Evolutionary conservation across 2,329 filamentous ascomycete species (phyloP).

Genomic region (Ophiosphaerella korrae): DNA sequence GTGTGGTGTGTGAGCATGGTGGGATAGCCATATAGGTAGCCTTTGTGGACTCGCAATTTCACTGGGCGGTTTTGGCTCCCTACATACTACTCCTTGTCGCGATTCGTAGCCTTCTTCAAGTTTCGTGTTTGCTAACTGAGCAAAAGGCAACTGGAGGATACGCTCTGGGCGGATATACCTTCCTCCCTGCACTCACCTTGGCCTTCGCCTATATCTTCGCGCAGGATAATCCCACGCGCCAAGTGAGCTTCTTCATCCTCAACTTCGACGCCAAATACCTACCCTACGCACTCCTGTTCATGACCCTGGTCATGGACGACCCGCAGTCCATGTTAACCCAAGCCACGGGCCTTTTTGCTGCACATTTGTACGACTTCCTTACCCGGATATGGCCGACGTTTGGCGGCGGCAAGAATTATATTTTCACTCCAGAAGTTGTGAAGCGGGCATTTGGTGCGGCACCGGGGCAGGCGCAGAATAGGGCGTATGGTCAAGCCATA

Average conservation of each 20-base stretch:
- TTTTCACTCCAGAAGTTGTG: conserved; percentile 75
- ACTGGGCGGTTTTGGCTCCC: conserved; percentile 66
- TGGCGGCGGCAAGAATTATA: conserved; percentile 77
- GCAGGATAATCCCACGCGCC: conserved; percentile 80
- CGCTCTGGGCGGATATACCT: conserved; percentile 58
- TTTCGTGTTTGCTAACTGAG: conserved; percentile 36
- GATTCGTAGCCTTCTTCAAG: conserved; percentile 8
- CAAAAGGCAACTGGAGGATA: conserved; percentile 59
- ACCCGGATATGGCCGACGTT: conserved; percentile 87
- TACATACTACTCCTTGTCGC: conserved; percentile 56
- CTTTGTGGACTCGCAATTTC: conserved; percentile 61
- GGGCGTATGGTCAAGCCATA: conserved; percentile 68
- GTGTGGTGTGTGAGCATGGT: conserved; percentile 57
- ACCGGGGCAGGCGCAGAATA: conserved; percentile 52
- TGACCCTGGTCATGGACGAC: conserved; percentile 73
- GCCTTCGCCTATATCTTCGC: conserved; percentile 83
- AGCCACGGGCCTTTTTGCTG: conserved; percentile 79
- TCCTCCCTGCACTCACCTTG: conserved; percentile 68
- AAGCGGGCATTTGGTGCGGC: conserved; percentile 66
- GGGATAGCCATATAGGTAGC: conserved; percentile 59
- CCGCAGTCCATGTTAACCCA: conserved; percentile 64
- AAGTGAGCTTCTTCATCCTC: conserved; percentile 80
- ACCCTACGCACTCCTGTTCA: conserved; percentile 77
- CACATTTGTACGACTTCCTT: conserved; percentile 89
- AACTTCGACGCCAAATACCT: conserved; percentile 81